These are phyloP conservation scores for Sarcodon sp. DNA, from an alignment of 768 basidiomycete genomes.

Conservation along the genomic window DNA sequence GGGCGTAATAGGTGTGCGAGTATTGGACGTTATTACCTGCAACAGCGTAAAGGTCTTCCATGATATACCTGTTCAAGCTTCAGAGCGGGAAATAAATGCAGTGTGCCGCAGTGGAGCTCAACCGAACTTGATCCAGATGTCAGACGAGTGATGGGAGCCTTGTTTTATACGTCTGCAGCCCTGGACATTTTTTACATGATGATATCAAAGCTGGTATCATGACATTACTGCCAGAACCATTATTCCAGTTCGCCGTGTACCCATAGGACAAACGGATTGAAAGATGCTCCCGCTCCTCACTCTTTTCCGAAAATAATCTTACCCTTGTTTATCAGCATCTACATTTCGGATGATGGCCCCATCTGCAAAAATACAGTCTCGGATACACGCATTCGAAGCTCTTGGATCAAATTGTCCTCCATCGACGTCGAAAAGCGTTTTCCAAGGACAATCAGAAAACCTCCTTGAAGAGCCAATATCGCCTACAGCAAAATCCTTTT, in stretches of 20 bases:
- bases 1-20: conserved; percentile 1
- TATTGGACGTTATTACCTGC: conserved; percentile 34
- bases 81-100: too few relatives aligned
- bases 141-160: too few relatives aligned
- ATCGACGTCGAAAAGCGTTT: conserved; percentile 8
- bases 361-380: conserved; percentile 36
- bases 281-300: background rate
- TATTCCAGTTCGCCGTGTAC: too few relatives aligned
- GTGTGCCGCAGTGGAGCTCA: too few relatives aligned
- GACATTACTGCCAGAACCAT: too few relatives aligned
- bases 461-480: conserved; percentile 40
- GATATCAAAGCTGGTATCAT: too few relatives aligned
- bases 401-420: conserved; percentile 15
- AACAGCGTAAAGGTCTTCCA: conserved; percentile 55
- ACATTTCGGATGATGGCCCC: conserved; percentile 13
- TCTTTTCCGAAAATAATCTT: background rate
- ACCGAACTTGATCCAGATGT: too few relatives aligned
- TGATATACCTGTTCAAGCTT: too few relatives aligned
- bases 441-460: conserved; percentile 12
- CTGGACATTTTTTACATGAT: too few relatives aligned
- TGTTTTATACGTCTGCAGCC: too few relatives aligned
- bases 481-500: conserved; percentile 27
- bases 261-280: too few relatives aligned
- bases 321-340: background rate
- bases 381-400: conserved; percentile 55